phyloP scores from a whole-genome alignment of 2,329 filamentous ascomycete species.

The Fusarium zealandicum region DNA sequence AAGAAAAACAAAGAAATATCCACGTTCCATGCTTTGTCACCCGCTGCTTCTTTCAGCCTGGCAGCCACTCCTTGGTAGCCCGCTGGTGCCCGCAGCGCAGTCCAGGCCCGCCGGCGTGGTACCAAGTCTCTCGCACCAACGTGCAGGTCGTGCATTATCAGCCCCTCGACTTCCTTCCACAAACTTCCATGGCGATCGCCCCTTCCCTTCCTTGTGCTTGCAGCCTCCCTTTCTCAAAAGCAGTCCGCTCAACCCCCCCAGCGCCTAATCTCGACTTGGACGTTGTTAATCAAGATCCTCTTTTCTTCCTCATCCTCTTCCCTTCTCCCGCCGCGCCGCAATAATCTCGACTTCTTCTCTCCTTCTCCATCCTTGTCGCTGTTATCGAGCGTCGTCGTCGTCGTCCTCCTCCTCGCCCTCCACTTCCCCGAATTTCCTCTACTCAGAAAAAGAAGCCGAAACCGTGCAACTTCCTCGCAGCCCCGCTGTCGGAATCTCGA shows the following conservation, averaged over 20 bases:
- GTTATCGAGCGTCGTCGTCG: slow-evolving; percentile 3
- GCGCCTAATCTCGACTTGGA: slow-evolving; percentile 33
- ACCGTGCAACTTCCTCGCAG: slow-evolving; percentile 36
- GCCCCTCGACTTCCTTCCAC: slow-evolving; percentile 53
- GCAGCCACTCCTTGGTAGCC: slow-evolving; percentile 1
- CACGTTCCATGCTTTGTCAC: neutral
- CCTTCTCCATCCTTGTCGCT: slow-evolving; percentile 3
- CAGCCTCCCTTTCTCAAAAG: slow-evolving; percentile 43
- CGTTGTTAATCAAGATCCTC: slow-evolving; percentile 31
- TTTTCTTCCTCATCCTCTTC: slow-evolving; percentile 7
- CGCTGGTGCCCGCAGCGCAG: too few species aligned
- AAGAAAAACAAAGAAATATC: neutral
- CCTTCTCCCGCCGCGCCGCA: slow-evolving; percentile 7
- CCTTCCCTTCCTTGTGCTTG: slow-evolving; percentile 42
- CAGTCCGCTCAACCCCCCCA: slow-evolving; percentile 35
- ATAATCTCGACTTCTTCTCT: slow-evolving; percentile 6
- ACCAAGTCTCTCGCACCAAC: slow-evolving; percentile 18
- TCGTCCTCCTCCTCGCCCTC: slow-evolving; percentile 21
- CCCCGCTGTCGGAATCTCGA: slow-evolving; percentile 39
- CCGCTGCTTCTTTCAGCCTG: neutral
- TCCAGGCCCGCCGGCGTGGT: slow-evolving; percentile 14
- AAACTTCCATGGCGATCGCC: slow-evolving; percentile 50
- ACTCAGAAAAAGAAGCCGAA: slow-evolving; percentile 31
- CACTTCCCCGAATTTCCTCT: slow-evolving; percentile 35
- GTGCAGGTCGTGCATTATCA: slow-evolving; percentile 42